Evolutionary conservation across 1,284 basidiomycete species (phyloP).

Genomic region (Ganoderma multipileum): DNA sequence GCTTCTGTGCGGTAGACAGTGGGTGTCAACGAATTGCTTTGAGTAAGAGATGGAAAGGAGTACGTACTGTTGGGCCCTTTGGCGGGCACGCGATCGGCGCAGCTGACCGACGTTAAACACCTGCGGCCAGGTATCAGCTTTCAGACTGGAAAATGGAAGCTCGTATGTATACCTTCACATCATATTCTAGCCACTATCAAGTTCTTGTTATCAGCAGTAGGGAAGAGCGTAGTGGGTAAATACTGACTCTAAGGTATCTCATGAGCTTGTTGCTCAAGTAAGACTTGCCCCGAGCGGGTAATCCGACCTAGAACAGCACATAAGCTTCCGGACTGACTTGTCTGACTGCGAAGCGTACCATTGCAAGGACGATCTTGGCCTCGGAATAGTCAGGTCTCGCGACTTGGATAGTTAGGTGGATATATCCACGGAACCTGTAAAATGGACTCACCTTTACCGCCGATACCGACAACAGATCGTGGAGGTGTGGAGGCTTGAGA

Average conservation of each 20-base stretch:
- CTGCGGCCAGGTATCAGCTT: conserved; percentile 45
- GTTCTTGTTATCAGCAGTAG: conserved; percentile 5
- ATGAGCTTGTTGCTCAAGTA: conserved; percentile 87
- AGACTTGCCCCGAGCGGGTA: conserved; percentile 86
- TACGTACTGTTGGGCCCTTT: conserved; percentile 77
- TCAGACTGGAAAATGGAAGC: background rate
- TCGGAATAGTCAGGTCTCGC: conserved; percentile 98
- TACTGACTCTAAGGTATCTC: conserved; percentile 75
- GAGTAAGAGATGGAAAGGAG: conserved; percentile 15
- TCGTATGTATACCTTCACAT: conserved; percentile 76
- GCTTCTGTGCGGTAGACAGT: conserved; percentile 49
- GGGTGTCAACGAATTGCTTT: background rate
- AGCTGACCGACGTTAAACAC: conserved; percentile 99
- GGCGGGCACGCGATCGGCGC: conserved; percentile 85
- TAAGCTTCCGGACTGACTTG: conserved; percentile 43
- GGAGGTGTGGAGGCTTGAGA: conserved; percentile 80
- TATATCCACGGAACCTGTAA: background rate
- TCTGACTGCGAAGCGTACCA: conserved; percentile 61
- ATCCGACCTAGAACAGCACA: conserved; percentile 61
- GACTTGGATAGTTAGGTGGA: conserved; percentile 52
- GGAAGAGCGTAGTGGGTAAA: background rate
- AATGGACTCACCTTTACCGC: conserved; percentile 68
- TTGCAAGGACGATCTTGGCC: conserved; percentile 97
- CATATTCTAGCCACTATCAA: conserved; percentile 94
- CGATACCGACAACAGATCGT: conserved; percentile 80